These are phyloP conservation scores for Cryphonectria carpinicola DNA, from an alignment of 2,329 filamentous ascomycete genomes.

Conservation along the genomic window DNA sequence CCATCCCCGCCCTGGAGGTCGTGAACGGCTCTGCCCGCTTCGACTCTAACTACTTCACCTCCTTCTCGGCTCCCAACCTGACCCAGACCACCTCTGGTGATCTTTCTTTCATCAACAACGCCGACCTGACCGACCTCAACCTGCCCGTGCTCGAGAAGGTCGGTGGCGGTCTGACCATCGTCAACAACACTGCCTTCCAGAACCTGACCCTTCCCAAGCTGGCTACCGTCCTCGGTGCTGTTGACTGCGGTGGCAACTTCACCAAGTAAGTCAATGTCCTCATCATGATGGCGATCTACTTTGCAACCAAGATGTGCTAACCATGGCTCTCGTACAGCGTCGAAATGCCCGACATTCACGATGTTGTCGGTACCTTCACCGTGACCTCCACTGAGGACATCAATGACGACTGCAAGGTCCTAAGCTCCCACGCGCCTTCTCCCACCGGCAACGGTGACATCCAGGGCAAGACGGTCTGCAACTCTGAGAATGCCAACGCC, in stretches of 20 bases:
- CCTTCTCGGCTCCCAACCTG: constrained; percentile 69
- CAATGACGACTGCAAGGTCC: constrained; percentile 54
- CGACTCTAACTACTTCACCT: constrained; percentile 74
- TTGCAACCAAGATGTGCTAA: constrained; percentile 36
- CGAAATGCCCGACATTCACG: constrained; percentile 65
- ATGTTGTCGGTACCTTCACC: constrained; percentile 74
- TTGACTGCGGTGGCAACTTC: constrained; percentile 86
- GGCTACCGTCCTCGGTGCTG: constrained; percentile 72
- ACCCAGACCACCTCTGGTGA: constrained; percentile 65
- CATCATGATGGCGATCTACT: no score
- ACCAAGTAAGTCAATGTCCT: constrained; percentile 64
- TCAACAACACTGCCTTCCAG: constrained; percentile 82
- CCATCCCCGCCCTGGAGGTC: constrained; percentile 70
- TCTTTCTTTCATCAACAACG: constrained; percentile 67
- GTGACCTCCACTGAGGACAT: constrained; percentile 69
- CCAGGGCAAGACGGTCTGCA: constrained; percentile 56
- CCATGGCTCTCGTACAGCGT: constrained; percentile 56
- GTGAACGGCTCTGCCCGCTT: constrained; percentile 84
- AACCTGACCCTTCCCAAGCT: constrained; percentile 71
- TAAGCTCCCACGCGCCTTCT: constrained; percentile 50
- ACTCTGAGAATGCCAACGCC: constrained; percentile 54
- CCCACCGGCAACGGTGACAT: constrained; percentile 46
- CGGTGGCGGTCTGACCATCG: constrained; percentile 79
- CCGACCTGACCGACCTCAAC: constrained; percentile 71
- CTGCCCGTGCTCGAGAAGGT: constrained; percentile 71